A percentile compares a stretch with the other conserved stretches of the same genome.
These are phyloP conservation scores for Salix koriyanagi DNA, from an alignment of 345 rosid species.

Conservation along the genomic window DNA sequence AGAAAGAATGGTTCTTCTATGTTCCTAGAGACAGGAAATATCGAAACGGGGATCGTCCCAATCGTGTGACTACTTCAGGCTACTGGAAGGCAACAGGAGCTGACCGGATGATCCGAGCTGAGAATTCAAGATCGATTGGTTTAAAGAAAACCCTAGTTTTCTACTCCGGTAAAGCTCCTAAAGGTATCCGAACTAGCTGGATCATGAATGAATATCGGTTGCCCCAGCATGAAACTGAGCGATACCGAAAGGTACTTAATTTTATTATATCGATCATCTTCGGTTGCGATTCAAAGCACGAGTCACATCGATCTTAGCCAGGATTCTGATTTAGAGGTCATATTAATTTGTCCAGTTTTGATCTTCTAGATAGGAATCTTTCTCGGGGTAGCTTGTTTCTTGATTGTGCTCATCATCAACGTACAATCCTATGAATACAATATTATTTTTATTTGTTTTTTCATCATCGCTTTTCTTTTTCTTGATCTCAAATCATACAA, in stretches of 20 bases:
- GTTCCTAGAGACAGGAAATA: slow-evolving; percentile 95
- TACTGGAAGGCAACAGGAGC: slow-evolving; percentile 99
- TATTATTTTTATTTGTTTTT: neutral
- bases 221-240: slow-evolving; percentile 91
- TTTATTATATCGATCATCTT: neutral
- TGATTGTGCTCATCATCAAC: neutral
- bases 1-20: slow-evolving; percentile 98
- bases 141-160: slow-evolving; percentile 99
- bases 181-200: slow-evolving; percentile 96
- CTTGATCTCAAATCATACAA: neutral
- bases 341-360: neutral
- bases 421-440: neutral
- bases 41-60: slow-evolving; percentile 93
- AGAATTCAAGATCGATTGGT: slow-evolving; percentile 73
- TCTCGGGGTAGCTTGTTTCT: neutral
- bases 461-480: neutral
- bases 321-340: too few species aligned
- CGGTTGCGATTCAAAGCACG: neutral
- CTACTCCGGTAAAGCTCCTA: slow-evolving; percentile 98
- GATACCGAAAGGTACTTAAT: slow-evolving; percentile 71
- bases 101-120: slow-evolving; percentile 84
- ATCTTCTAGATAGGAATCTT: neutral
- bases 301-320: too few species aligned
- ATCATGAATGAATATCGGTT: slow-evolving; percentile 99
- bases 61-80: slow-evolving; percentile 91